Evolutionary conservation across 768 basidiomycete genomes (phyloP).

Genomic region (Crassisporium funariophilum): DNA sequence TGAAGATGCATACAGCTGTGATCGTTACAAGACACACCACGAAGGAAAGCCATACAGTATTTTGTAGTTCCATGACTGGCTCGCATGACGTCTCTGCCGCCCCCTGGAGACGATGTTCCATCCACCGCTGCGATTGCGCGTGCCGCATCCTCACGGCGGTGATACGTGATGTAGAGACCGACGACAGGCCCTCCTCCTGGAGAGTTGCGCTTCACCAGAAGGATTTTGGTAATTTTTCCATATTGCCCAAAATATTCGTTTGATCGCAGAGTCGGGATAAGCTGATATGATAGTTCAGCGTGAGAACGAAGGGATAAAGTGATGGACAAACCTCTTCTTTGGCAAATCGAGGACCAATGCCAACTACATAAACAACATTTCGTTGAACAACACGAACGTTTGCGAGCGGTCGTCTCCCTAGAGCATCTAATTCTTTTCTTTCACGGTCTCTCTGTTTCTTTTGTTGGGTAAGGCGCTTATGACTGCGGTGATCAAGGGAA

Average conservation of each 20-base stretch:
- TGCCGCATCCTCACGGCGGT: constrained; percentile 92
- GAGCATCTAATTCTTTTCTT: constrained; percentile 88
- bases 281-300: constrained; percentile 41
- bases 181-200: constrained; percentile 75
- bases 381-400: constrained; percentile 97
- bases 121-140: constrained; percentile 93
- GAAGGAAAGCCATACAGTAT: constrained; percentile 95
- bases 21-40: constrained; percentile 81
- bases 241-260: constrained; percentile 98
- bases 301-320: constrained; percentile 10
- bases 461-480: constrained; percentile 92
- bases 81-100: constrained; percentile 85
- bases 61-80: constrained; percentile 97
- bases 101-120: constrained; percentile 87
- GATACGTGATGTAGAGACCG: constrained; percentile 96
- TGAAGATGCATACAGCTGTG: constrained; percentile 93
- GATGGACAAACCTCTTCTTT: constrained; percentile 86
- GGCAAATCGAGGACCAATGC: constrained; percentile 90
- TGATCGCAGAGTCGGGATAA: constrained; percentile 89
- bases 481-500: constrained; percentile 48
- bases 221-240: constrained; percentile 95
- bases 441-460: constrained; percentile 95
- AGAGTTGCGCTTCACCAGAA: constrained; percentile 86
- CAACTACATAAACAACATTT: constrained; percentile 94
- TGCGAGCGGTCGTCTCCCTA: constrained; percentile 82